Evolutionary conservation across 106 monocot species (phyloP).

Genomic region (Narthecium ossifragum): DNA sequence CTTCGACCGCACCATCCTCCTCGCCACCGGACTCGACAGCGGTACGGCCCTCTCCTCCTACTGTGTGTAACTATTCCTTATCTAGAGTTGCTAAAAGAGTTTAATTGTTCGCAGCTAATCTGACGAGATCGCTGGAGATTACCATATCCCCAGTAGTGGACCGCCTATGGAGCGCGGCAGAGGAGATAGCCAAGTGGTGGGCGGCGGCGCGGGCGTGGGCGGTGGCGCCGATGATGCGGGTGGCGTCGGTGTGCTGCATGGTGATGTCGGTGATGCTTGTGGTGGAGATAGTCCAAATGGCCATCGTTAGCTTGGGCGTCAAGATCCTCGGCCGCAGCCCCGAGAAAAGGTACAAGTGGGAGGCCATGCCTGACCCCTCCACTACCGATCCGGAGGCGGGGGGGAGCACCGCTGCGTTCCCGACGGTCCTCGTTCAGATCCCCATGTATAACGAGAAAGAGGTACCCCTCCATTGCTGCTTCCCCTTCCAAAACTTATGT

Average conservation of each 20-base stretch:
- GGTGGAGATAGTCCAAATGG: conserved; percentile 34
- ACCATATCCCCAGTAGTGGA: background rate
- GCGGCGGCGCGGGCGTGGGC: background rate
- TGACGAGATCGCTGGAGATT: background rate
- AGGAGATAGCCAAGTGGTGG: background rate
- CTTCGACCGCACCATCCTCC: background rate
- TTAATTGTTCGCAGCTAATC: background rate
- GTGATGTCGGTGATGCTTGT: conserved; percentile 36
- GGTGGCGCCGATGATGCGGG: conserved; percentile 20
- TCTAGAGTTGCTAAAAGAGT: background rate
- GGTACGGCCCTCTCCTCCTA: background rate
- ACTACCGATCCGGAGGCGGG: conserved; percentile 26
- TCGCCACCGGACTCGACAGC: background rate
- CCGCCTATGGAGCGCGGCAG: background rate
- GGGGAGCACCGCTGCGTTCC: conserved; percentile 28
- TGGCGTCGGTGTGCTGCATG: conserved; percentile 23
- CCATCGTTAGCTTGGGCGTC: conserved; percentile 16
- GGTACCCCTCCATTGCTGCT: conserved; percentile 9
- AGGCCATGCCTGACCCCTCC: conserved; percentile 21
- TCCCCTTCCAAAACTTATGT: background rate
- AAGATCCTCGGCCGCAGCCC: conserved; percentile 30
- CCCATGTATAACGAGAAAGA: conserved; percentile 59
- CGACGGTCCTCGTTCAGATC: conserved; percentile 55
- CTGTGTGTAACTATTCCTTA: background rate
- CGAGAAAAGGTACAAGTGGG: conserved; percentile 41